phyloP scores from a whole-genome alignment of 2,329 filamentous ascomycete species.

The Camillea tinctor region DNA sequence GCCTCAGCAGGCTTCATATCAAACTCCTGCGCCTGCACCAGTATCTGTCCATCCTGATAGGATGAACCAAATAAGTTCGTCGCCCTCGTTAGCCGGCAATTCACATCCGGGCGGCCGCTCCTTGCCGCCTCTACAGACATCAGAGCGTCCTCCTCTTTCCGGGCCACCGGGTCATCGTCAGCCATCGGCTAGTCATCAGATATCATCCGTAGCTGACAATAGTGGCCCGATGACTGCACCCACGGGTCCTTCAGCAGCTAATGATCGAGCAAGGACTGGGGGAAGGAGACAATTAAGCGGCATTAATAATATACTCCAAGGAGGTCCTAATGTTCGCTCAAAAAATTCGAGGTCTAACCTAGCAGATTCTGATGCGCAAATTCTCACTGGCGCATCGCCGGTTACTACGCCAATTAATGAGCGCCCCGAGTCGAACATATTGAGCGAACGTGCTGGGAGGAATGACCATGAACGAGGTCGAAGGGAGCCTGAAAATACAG shows the following conservation, averaged over 20 bases:
- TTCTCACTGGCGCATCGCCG: conserved; percentile 53
- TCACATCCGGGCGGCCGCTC: conserved; percentile 26
- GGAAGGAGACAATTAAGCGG: conserved; percentile 55
- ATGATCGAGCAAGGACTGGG: conserved; percentile 37
- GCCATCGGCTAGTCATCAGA: conserved; percentile 18
- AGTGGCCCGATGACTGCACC: conserved; percentile 30
- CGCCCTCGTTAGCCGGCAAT: conserved; percentile 21
- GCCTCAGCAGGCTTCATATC: conserved; percentile 24
- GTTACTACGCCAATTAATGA: conserved; percentile 49
- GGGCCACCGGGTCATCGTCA: conserved; percentile 27
- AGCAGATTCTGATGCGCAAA: conserved; percentile 55
- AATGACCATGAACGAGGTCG: conserved; percentile 37
- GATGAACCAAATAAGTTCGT: conserved; percentile 37
- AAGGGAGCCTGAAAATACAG: conserved; percentile 43
- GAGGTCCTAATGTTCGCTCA: conserved; percentile 36
- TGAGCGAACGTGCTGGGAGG: conserved; percentile 32
- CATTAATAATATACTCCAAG: conserved; percentile 58
- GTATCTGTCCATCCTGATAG: conserved; percentile 42
- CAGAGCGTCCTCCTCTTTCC: conserved; percentile 32
- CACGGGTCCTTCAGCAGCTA: conserved; percentile 33
- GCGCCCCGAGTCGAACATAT: conserved; percentile 43
- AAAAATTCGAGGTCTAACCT: conserved; percentile 43
- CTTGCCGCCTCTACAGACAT: conserved; percentile 32
- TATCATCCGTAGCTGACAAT: conserved; percentile 23
- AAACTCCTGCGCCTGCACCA: conserved; percentile 21